Base-by-base conservation (phyloP, 371 early-diverging fungal genomes). In the Mortierella sp. region DNA sequence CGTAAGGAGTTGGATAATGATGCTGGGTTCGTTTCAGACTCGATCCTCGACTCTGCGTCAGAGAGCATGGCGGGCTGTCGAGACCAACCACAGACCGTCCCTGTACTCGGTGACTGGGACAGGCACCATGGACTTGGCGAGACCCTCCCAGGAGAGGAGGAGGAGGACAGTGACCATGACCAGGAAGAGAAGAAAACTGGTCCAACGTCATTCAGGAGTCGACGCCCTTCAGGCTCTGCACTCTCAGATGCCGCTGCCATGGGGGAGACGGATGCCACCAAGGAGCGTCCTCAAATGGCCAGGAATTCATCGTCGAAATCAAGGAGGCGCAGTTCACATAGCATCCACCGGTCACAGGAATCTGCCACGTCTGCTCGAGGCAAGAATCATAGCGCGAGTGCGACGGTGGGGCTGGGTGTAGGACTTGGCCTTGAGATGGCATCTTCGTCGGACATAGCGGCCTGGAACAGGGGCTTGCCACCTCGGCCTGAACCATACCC, bases 11-110 rank as follows among this genome's bases (percentile, higher is more conserved):
- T 57, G 31, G 86, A 76, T 0, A 81, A 81, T 16, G 86, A 81
- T 67, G 50, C 71, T 0, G 86, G 86, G 19, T 86, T 86, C 54
- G 86, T 81, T 0, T 81, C 82, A 8, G 86, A 86, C 34, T 86
- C 86, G 0, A 79, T 79, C n/a, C 69, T 81, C 31, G 86, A 86
- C 31, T 79, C 82, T 11, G 61, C 72, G 1, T 69, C 81, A 0
- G 78, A 81, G 50, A 74, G 43, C 6, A 55, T 71, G 61, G 9
- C 78, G 26, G 50, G 57, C 14, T 73, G 44, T 57, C 51, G 74
- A 4, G 67, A 76, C 44, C 69, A 24, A 40, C 16, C 72, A 14
- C 73, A 72, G 34, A 64, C n/a, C 31, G 19, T 11, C 1, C 44
- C 43, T 46, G 44, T 48, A 0, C 70, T 75, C 0, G 73, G 74